Evolutionary conservation across 2,329 filamentous ascomycete genomes (phyloP).

Genomic region (Xylogone sp.): DNA sequence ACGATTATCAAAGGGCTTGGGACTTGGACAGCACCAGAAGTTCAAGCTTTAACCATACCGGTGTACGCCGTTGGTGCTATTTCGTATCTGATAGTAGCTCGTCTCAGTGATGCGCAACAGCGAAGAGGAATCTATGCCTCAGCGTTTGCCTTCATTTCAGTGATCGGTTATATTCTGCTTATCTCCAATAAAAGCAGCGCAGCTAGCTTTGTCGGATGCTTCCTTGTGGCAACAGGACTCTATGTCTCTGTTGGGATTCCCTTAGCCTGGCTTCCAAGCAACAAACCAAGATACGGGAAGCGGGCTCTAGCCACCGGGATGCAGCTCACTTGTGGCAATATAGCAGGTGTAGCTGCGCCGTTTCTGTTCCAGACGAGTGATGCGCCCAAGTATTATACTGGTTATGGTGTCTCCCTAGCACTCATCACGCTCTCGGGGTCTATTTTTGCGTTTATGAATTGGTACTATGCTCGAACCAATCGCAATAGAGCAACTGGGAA

Average conservation of each 20-base stretch:
- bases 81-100: constrained; percentile 54
- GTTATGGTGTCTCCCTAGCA: constrained; percentile 47
- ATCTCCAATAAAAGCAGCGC: constrained; percentile 46
- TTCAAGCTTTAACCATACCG: constrained; percentile 66
- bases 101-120: constrained; percentile 54
- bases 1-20: constrained; percentile 65
- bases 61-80: constrained; percentile 62
- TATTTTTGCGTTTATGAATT: constrained; percentile 34
- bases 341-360: constrained; percentile 54
- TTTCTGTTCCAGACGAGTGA: constrained; percentile 47
- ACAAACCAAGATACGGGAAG: constrained; percentile 59
- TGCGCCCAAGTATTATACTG: constrained; percentile 43
- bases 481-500: constrained; percentile 31
- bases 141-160: constrained; percentile 45
- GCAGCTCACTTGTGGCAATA: constrained; percentile 57
- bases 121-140: constrained; percentile 53
- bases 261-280: constrained; percentile 40
- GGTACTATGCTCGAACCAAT: constrained; percentile 32
- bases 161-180: constrained; percentile 55
- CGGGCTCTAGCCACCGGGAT: constrained; percentile 55
- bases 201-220: constrained; percentile 58
- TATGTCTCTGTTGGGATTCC: constrained; percentile 38
- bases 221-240: constrained; percentile 56
- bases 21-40: constrained; percentile 48
- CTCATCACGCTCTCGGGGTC: constrained; percentile 39